A percentile compares a stretch with the other conserved stretches of the same genome.
phyloP scores from a whole-genome alignment of 257 asterid species.

The Solanum etuberosum region DNA sequence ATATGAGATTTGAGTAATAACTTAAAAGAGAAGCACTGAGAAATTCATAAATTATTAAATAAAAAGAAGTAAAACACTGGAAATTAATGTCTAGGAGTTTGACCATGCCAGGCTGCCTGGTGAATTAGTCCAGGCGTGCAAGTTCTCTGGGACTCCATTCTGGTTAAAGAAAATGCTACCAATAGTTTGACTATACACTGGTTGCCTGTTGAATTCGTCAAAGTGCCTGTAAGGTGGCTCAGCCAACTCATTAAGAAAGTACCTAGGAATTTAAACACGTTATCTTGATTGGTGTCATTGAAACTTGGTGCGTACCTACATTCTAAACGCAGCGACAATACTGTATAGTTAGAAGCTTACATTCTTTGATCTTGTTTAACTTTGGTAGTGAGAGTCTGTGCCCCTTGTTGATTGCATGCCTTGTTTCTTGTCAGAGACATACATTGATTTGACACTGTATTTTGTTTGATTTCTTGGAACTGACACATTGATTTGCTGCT shows the following conservation, averaged over 20 bases:
- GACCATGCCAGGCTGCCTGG: neutral
- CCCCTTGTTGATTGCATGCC: neutral
- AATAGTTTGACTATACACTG: neutral
- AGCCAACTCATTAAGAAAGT: neutral
- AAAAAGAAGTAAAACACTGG: neutral
- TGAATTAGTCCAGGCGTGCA: neutral
- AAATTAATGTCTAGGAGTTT: neutral
- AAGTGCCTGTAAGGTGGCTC: neutral
- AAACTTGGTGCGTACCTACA: neutral
- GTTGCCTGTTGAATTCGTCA: neutral
- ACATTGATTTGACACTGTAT: neutral
- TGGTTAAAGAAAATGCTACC: neutral
- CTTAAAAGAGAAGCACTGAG: neutral
- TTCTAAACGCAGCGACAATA: neutral
- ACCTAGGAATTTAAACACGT: neutral
- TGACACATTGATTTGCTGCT: neutral
- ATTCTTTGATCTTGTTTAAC: neutral
- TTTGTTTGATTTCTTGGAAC: neutral
- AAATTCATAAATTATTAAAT: neutral
- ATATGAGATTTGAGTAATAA: neutral
- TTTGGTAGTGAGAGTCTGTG: neutral
- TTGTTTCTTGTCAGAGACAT: neutral
- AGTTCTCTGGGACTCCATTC: neutral
- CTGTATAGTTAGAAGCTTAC: neutral
- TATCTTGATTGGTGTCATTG: neutral